Evolutionary conservation across 495 filamentous ascomycete species (phyloP), one percentile per base, ranked within the genome.

Genomic region (Podospora pseudocomata): DNA sequence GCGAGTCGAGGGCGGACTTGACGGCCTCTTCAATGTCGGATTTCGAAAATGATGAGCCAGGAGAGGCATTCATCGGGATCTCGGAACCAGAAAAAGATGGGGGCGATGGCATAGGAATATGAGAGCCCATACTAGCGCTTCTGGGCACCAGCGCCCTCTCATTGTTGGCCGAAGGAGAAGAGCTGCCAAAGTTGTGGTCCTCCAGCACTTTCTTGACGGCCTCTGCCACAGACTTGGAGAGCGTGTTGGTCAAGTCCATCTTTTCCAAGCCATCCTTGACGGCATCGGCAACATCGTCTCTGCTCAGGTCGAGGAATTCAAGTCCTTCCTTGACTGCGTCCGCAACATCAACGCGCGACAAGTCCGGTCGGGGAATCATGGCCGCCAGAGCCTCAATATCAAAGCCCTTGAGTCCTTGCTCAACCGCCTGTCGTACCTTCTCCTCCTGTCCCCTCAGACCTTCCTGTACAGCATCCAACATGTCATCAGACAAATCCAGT

Each of bases 261-360:
- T 64, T 57, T 23, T 75, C 73, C 9, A 77, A 65, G 9, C 71
- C 75, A 39, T 75, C 72, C 61, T 74, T 75, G 57, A 76, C 67
- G 2, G 75, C 75, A 58, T 74, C 73, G 2, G 71, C 68, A 11
- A 77, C 73, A 63, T 77, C 75, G 9, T 68, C 72, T 56, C 67
- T 18, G 54, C 64, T 65, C 16, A 77, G n/a, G 20, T 77, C 68
- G 0, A 77, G 54, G 4, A 66, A 64, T 32, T 75, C 75, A 4
- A 77, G 67, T 18, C 71, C 75, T 60, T 77, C 72, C 59, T 74
- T 75, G 57, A 76, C 67, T 3, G 75, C 75, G 53, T 74, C 73
- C 3, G 71, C 68, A 16, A 77, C 73, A 65, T 77, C 75, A 6
- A 70, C 72, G 54, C 67, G 68, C 3, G 67, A 65, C 60, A 75